Conservation (phyloP, 768 basidiomycete genomes). For the Leucogyrophana mollusca region DNA sequence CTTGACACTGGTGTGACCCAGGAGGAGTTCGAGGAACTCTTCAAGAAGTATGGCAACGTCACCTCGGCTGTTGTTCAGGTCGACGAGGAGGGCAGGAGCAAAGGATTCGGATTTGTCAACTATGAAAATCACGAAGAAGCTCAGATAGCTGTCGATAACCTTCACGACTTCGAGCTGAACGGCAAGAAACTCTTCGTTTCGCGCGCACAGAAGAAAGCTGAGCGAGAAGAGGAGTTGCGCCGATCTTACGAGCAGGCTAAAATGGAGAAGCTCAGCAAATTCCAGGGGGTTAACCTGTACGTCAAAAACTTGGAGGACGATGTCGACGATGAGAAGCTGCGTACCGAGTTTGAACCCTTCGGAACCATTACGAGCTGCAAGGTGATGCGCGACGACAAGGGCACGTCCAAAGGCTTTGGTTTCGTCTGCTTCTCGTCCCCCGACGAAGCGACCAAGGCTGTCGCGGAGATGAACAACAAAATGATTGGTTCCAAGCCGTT, state of each 20-base stretch:
- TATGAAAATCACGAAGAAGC: constrained; percentile 92
- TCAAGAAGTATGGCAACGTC: constrained; percentile 73
- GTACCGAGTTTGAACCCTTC: constrained; percentile 93
- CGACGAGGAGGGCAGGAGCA: constrained; percentile 90
- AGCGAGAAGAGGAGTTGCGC: constrained; percentile 96
- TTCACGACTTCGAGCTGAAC: constrained; percentile 82
- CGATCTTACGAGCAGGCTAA: constrained; percentile 92
- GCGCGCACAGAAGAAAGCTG: constrained; percentile 97
- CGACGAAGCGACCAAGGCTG: constrained; percentile 98
- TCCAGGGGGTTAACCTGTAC: constrained; percentile 98
- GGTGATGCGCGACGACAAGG: constrained; percentile 98
- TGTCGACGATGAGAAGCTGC: constrained; percentile 95
- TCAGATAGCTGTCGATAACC: constrained; percentile 80
- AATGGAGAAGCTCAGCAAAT: constrained; percentile 97
- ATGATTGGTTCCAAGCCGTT: constrained; percentile 99
- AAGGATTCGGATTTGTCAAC: constrained; percentile 99
- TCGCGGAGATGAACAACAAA: constrained; percentile 99
- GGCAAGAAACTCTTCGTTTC: constrained; percentile 93
- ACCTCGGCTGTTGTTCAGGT: constrained; percentile 85
- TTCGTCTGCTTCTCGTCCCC: constrained; percentile 99
- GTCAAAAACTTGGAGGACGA: constrained; percentile 99
- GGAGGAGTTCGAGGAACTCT: constrained; percentile 84
- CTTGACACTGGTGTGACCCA: constrained; percentile 80
- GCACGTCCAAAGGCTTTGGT: constrained; percentile 92
- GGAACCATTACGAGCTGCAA: constrained; percentile 98